These are phyloP conservation scores for Lepidium campestre DNA, from an alignment of 441 rosid species.

Conservation along the genomic window DNA sequence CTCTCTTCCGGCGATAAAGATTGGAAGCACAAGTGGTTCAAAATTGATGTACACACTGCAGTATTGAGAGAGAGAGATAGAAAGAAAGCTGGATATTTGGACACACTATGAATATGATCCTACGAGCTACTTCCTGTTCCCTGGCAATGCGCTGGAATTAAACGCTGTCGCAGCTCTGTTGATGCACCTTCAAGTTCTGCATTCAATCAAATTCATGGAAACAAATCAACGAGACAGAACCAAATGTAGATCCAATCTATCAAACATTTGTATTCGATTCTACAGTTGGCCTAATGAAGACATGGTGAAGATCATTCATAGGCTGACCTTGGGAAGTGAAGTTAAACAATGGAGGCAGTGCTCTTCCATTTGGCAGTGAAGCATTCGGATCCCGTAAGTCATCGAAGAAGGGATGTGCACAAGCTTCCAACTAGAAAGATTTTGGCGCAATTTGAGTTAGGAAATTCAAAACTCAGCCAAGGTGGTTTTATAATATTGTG, in stretches of 20 bases:
- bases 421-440: slow-evolving; percentile 64
- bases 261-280: background rate
- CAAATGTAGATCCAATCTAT: background rate
- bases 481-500: background rate
- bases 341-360: slow-evolving; percentile 69
- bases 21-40: slow-evolving; percentile 23
- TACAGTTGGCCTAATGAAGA: background rate
- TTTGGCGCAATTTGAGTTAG: background rate
- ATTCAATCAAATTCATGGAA: slow-evolving; percentile 10
- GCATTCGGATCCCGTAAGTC: slow-evolving; percentile 58
- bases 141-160: slow-evolving; percentile 36
- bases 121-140: slow-evolving; percentile 30
- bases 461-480: background rate
- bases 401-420: slow-evolving; percentile 76
- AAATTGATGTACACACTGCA: slow-evolving; percentile 28
- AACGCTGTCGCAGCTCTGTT: slow-evolving; percentile 54
- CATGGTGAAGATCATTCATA: background rate
- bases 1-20: slow-evolving; percentile 7
- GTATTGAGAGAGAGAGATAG: background rate
- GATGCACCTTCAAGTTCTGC: slow-evolving; percentile 87
- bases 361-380: slow-evolving; percentile 64
- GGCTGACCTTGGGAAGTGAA: slow-evolving; percentile 62
- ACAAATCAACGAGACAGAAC: background rate
- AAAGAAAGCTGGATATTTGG: slow-evolving; percentile 10
- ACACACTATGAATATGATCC: slow-evolving; percentile 15